These are phyloP conservation scores for Torulaspora franciscae DNA, from an alignment of 805 yeast genomes.

Conservation along the genomic window DNA sequence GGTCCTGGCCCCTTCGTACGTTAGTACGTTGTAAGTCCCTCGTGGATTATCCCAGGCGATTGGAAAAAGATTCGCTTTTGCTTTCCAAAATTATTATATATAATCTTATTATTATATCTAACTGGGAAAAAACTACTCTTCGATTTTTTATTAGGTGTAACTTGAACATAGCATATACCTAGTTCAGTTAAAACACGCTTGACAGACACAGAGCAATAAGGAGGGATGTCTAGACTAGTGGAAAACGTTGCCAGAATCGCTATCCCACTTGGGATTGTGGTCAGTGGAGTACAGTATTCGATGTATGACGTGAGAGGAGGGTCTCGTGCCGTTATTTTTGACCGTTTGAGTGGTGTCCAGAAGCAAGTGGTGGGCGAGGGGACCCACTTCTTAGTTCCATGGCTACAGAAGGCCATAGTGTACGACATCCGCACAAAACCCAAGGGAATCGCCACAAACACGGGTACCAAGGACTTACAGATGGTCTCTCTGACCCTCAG, in stretches of 20 bases:
- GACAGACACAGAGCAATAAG: neutral
- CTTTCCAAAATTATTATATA: no score
- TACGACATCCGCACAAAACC: slow-evolving; percentile 96
- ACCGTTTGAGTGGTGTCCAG: slow-evolving; percentile 84
- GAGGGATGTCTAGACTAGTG: slow-evolving; percentile 21
- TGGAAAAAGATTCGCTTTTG: no score
- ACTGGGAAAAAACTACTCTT: no score
- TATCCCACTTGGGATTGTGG: slow-evolving; percentile 63
- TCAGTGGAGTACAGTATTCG: slow-evolving; percentile 72
- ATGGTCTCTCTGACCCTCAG: slow-evolving; percentile 90
- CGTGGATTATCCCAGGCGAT: no score
- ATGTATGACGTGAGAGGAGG: slow-evolving; percentile 96
- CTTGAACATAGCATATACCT: no score
- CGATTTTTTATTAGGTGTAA: no score
- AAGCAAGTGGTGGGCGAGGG: slow-evolving; percentile 92
- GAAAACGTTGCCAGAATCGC: slow-evolving; percentile 45
- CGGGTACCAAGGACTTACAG: slow-evolving; percentile 96
- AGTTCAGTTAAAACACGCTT: no score
- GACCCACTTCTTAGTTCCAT: slow-evolving; percentile 89
- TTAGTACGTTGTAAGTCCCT: no score
- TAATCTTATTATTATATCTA: no score
- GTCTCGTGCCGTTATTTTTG: slow-evolving; percentile 90
- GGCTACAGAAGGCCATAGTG: slow-evolving; percentile 88
- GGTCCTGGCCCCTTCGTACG: no score
- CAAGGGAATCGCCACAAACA: slow-evolving; percentile 84